A percentile compares a stretch with the other conserved stretches of the same genome.
Conservation (phyloP, 2,329 filamentous ascomycete genomes). For the Sordariomycetes sp. region DNA sequence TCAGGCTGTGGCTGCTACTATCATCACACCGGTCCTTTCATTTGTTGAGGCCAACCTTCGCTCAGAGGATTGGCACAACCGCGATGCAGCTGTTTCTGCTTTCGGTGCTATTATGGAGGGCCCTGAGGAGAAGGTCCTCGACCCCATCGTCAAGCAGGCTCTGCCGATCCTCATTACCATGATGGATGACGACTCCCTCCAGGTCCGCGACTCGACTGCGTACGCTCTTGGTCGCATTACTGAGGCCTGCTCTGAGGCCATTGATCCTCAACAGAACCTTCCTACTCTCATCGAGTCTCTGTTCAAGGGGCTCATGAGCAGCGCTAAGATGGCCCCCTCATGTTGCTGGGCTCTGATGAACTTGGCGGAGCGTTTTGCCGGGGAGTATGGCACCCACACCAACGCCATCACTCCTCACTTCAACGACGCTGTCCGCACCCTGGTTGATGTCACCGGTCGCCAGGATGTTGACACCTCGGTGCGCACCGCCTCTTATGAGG, state of each 20-base stretch:
- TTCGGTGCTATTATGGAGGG: slow-evolving; percentile 99
- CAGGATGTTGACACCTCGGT: slow-evolving; percentile 78
- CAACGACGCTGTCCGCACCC: slow-evolving; percentile 77
- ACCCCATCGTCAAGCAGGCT: slow-evolving; percentile 92
- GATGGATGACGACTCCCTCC: slow-evolving; percentile 85
- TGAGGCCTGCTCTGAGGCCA: slow-evolving; percentile 83
- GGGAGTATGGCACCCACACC: slow-evolving; percentile 64
- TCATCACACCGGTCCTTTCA: slow-evolving; percentile 76
- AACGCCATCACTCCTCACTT: slow-evolving; percentile 91
- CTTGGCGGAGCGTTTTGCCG: slow-evolving; percentile 88
- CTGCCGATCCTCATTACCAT: slow-evolving; percentile 80
- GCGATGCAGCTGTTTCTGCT: slow-evolving; percentile 92
- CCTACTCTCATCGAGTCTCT: slow-evolving; percentile 79
- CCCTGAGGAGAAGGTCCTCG: slow-evolving; percentile 83
- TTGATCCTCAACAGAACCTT: slow-evolving; percentile 76
- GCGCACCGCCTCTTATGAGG: slow-evolving; percentile 92
- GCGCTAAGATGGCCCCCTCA: slow-evolving; percentile 92
- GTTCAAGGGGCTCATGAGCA: slow-evolving; percentile 82
- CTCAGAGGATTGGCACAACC: slow-evolving; percentile 85
- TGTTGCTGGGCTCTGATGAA: slow-evolving; percentile 99
- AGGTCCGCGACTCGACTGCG: slow-evolving; percentile 91
- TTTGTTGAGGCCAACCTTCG: slow-evolving; percentile 92
- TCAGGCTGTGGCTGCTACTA: slow-evolving; percentile 76
- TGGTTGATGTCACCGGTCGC: slow-evolving; percentile 78
- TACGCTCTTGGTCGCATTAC: slow-evolving; percentile 95